Base-by-base conservation (phyloP, 345 rosid genomes). In the Punica granatum region DNA sequence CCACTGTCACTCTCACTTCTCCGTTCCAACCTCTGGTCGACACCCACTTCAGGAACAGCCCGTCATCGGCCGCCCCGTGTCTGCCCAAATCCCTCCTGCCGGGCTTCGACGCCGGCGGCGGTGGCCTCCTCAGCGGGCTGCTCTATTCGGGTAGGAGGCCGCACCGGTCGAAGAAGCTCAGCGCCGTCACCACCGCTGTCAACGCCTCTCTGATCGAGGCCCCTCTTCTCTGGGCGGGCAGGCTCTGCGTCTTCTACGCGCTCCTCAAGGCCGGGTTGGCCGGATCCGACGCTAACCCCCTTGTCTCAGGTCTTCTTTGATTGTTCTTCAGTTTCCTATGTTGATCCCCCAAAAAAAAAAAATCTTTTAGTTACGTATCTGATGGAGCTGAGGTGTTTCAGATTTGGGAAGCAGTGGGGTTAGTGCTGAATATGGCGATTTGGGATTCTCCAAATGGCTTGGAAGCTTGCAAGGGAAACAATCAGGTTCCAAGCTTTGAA, bases 371-470 rank as follows among this genome's bases (percentile, higher is more conserved):
- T 37, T 11, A 9, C 30, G 19, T 59, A 59, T n/a, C 49, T 67
- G 71, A 30, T 48, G 43, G 48, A 33, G 25, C 44, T 42, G 32
- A 35, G 64, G 6, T 28, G 59, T 63, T 67, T 65, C 30, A 88
- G 96, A 72, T 7, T 66, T 88, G 83, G 92, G 67, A 48, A 73
- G 62, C 41, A 81, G 66, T 56, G 78, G 44, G 67, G 77, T 10
- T 69, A 83, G 53, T 73, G 64, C 72, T 75, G 95, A 69, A 63
- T 75, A 79, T 77, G 93, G 66, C 60, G 96, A 92, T 82, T 72
- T 92, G 78, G 98, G 98, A 30, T 92, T 92, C 79, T 84, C 90
- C 3, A 83, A 87, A 76, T 90, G 90, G 97, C 75, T 88, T 66
- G 82, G 80, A 59, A 77, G 60, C 72, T 72, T 90, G 19, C 81